Conservation (phyloP, 177 flowering plant genomes). For the Tripterygium wilfordii region DNA sequence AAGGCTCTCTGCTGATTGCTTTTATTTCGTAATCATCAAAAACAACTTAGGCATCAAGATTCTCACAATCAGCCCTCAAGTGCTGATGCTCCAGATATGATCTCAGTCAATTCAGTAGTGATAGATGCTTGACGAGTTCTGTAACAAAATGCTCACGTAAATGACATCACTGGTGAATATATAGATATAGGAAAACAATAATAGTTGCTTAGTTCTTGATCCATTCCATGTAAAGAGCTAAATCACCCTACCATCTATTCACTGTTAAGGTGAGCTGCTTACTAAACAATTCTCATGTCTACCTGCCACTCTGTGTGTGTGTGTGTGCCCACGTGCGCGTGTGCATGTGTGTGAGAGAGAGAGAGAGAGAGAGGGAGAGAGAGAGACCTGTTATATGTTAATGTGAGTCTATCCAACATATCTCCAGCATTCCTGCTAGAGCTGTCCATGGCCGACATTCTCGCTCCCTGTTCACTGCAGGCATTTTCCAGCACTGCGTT, state of each 20-base stretch:
- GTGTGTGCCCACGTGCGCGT: too few species aligned
- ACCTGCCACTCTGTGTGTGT: too few species aligned
- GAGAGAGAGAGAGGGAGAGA: conserved; percentile 21
- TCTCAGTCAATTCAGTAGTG: conserved; percentile 91
- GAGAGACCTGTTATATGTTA: conserved; percentile 86
- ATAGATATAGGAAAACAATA: too few species aligned
- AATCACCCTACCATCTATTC: too few species aligned
- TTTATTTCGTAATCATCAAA: conserved; percentile 40
- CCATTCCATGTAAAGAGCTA: too few species aligned
- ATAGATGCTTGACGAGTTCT: conserved; percentile 99
- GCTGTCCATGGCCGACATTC: conserved; percentile 99
- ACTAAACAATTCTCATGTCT: too few species aligned
- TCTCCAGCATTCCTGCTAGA: conserved; percentile 99
- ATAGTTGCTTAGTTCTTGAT: too few species aligned
- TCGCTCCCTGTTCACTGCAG: conserved; percentile 95
- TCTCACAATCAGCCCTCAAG: conserved; percentile 47
- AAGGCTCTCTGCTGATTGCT: conserved; percentile 1
- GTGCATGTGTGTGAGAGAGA: conserved; percentile 1
- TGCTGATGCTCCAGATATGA: conserved; percentile 95
- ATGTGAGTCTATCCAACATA: conserved; percentile 95
- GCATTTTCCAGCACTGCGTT: conserved; percentile 94
- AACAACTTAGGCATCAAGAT: neutral
- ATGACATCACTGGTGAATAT: conserved; percentile 2
- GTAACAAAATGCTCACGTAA: conserved; percentile 7
- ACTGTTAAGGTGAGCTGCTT: too few species aligned